These are phyloP conservation scores for Scedosporium dehoogii DNA, from an alignment of 2,329 filamentous ascomycete genomes.

Conservation along the genomic window DNA sequence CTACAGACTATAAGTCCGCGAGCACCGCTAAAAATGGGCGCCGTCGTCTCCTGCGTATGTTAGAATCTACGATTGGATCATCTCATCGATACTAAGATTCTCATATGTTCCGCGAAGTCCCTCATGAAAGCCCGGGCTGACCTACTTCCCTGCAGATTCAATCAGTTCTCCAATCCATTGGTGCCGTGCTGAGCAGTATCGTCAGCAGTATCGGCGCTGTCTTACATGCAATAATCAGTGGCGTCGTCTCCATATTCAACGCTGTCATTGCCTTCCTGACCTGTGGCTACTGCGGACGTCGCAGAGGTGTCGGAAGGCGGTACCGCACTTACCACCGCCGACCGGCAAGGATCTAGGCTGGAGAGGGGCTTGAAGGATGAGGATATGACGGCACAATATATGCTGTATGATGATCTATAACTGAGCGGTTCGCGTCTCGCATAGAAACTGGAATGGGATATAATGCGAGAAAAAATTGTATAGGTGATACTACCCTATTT, in stretches of 20 bases:
- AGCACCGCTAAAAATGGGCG: constrained; percentile 50
- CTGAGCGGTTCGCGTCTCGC: no score
- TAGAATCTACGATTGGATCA: no score
- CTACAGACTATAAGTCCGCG: no score
- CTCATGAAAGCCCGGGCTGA: no score
- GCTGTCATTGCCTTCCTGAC: constrained; percentile 59
- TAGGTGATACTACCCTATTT: no score
- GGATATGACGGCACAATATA: not conserved
- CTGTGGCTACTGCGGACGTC: constrained; percentile 32
- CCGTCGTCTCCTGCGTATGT: constrained; percentile 75
- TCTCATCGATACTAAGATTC: not conserved
- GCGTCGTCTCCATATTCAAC: constrained; percentile 53
- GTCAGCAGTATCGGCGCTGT: constrained; percentile 57
- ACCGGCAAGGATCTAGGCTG: constrained; percentile 15
- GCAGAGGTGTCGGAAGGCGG: not conserved
- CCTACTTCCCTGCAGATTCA: constrained; percentile 34
- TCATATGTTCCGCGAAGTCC: not conserved
- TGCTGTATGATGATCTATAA: no score
- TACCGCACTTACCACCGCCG: constrained; percentile 14
- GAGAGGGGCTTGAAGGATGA: not conserved
- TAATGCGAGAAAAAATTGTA: no score
- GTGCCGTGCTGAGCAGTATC: constrained; percentile 56
- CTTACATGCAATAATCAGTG: constrained; percentile 57
- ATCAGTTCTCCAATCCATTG: constrained; percentile 53
- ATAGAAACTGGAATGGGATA: no score